Evolutionary conservation across 2,329 filamentous ascomycete species (phyloP).

Genomic region (Sporothrix brasiliensis): DNA sequence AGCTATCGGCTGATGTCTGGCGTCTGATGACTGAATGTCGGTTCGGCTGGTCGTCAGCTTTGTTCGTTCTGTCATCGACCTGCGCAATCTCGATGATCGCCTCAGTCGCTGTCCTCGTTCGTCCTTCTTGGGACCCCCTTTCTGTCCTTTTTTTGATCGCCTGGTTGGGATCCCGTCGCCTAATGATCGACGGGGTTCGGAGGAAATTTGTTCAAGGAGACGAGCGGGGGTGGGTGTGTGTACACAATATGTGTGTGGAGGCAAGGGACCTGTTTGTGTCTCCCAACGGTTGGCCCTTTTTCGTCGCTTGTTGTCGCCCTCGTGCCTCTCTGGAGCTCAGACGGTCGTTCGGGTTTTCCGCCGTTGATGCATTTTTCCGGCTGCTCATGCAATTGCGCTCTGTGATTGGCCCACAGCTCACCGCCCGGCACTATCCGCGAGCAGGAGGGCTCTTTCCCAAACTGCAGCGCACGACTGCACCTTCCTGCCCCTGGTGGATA

Average conservation of each 20-base stretch:
- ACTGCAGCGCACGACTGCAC: not conserved
- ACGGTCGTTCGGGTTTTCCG: conserved; percentile 22
- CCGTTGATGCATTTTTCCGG: conserved; percentile 24
- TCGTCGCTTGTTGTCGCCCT: conserved; percentile 14
- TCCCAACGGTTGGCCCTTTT: conserved; percentile 7
- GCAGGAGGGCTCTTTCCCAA: conserved; percentile 18
- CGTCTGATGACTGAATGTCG: not conserved
- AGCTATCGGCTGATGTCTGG: not conserved
- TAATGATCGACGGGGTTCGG: conserved; percentile 24
- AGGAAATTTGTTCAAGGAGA: conserved; percentile 25
- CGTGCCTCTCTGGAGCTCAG: conserved; percentile 22
- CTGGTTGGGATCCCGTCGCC: conserved; percentile 20
- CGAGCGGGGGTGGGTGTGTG: not conserved
- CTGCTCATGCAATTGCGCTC: conserved; percentile 31
- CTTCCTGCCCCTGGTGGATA: conserved; percentile 13
- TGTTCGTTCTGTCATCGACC: not conserved
- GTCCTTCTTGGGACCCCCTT: not conserved
- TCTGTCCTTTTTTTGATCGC: conserved; percentile 15
- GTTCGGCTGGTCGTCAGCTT: not conserved
- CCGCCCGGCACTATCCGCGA: conserved; percentile 33
- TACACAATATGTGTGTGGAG: not conserved
- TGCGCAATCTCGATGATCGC: not conserved
- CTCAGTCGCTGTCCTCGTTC: not conserved
- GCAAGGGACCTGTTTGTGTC: not conserved
- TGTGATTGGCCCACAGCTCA: conserved; percentile 44